These are phyloP conservation scores for Fusarium sublunatum DNA, from an alignment of 2,329 filamentous ascomycete genomes.

Conservation along the genomic window DNA sequence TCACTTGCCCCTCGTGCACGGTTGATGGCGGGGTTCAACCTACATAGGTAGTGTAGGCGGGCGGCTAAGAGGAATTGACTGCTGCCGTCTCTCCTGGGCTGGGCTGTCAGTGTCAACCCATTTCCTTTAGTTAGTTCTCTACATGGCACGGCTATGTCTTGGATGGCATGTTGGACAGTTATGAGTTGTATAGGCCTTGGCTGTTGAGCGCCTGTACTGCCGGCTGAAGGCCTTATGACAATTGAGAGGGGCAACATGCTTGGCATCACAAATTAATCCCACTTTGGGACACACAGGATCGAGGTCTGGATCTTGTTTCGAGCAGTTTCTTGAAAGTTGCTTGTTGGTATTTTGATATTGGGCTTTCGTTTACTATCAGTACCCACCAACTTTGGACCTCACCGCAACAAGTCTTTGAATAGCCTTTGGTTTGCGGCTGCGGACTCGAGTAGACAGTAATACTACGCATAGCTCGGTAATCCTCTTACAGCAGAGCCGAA, in stretches of 20 bases:
- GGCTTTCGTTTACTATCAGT: conserved; percentile 6
- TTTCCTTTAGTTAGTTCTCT: background rate
- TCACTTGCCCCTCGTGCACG: conserved; percentile 37
- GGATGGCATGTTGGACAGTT: conserved; percentile 4
- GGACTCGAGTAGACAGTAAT: conserved; percentile 2
- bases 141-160: background rate
- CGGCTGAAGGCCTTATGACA: conserved; percentile 7
- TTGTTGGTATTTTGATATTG: conserved; percentile 23
- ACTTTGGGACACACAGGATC: conserved; percentile 16
- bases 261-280: conserved; percentile 11
- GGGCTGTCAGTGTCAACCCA: background rate
- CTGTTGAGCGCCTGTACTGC: background rate
- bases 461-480: conserved; percentile 5
- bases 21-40: conserved; percentile 32
- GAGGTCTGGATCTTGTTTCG: conserved; percentile 10
- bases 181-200: conserved; percentile 14
- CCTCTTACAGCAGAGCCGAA: conserved; percentile 1
- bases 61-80: conserved; percentile 3
- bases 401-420: conserved; percentile 31
- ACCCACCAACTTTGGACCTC: conserved; percentile 21
- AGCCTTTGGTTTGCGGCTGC: conserved; percentile 9
- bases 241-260: conserved; percentile 13
- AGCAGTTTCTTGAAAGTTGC: conserved; percentile 10
- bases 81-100: no score
- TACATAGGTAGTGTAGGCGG: background rate